Evolutionary conservation across 2,329 filamentous ascomycete genomes (phyloP).

Genomic region (Exophiala viscosa): DNA sequence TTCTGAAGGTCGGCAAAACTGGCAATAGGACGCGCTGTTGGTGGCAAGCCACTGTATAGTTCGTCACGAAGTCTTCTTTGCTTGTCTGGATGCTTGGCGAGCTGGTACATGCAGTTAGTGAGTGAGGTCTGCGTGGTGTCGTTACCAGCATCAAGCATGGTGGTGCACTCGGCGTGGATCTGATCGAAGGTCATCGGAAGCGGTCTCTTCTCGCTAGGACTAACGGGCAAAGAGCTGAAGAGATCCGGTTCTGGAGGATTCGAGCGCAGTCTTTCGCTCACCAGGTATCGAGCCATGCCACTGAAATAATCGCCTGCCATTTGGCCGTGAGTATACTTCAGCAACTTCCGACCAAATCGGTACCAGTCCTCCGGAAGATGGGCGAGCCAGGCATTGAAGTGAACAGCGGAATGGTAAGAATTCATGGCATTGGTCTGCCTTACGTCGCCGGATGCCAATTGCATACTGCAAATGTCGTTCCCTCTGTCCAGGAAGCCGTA

Average conservation of each 20-base stretch:
- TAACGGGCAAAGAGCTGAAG: slow-evolving; percentile 10
- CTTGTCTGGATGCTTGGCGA: slow-evolving; percentile 13
- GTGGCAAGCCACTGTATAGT: background rate
- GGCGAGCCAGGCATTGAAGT: background rate
- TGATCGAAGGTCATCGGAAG: slow-evolving; percentile 7
- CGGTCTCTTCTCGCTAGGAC: slow-evolving; percentile 9
- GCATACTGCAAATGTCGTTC: background rate
- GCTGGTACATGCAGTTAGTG: slow-evolving; percentile 18
- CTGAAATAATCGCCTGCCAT: slow-evolving; percentile 8
- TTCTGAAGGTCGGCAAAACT: background rate
- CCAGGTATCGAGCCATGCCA: slow-evolving; percentile 17
- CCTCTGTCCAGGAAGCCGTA: slow-evolving; percentile 6
- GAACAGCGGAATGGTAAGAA: background rate
- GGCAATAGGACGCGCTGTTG: background rate
- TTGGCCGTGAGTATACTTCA: background rate
- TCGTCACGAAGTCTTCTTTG: background rate
- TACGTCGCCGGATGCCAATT: background rate
- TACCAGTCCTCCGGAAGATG: background rate
- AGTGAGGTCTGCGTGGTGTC: slow-evolving; percentile 21
- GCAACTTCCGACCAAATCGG: background rate
- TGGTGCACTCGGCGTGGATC: slow-evolving; percentile 15
- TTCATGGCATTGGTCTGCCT: slow-evolving; percentile 4
- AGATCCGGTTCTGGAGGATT: slow-evolving; percentile 10
- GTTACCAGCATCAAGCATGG: slow-evolving; percentile 19
- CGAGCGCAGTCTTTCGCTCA: slow-evolving; percentile 5